Percentiles rank a stretch among this genome's conserved stretches.
Evolutionary conservation across 345 rosid genomes (phyloP).

Genomic region (Pelargonium nanum): DNA sequence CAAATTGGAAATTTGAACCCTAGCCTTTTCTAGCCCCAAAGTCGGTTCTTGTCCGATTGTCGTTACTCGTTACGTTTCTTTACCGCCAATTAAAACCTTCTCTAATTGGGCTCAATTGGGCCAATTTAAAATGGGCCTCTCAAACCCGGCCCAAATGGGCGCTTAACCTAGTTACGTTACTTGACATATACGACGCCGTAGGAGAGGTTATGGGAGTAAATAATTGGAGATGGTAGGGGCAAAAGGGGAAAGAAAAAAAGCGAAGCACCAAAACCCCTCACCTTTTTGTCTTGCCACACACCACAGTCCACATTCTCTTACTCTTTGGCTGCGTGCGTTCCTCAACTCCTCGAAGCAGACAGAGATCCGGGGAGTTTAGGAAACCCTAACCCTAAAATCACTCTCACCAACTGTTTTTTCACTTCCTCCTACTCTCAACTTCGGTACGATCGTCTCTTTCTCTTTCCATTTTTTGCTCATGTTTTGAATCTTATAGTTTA

Average conservation of each 20-base stretch:
- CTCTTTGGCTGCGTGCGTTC: background rate
- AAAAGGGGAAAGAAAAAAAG: background rate
- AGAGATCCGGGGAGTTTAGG: background rate
- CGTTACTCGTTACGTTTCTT: too few species aligned
- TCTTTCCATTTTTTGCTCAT: background rate
- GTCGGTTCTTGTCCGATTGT: too few species aligned
- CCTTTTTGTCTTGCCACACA: background rate
- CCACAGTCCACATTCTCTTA: background rate
- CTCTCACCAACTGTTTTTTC: background rate
- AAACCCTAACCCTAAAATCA: conserved; percentile 2
- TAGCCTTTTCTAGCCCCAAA: too few species aligned
- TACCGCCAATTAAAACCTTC: too few species aligned
- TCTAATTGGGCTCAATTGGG: too few species aligned
- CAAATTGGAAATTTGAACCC: too few species aligned
- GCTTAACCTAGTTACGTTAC: background rate
- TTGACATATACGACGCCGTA: background rate
- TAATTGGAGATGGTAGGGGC: background rate
- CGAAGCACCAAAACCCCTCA: background rate
- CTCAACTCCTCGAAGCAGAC: background rate
- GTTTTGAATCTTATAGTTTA: background rate
- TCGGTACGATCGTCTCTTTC: background rate
- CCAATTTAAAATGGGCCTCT: too few species aligned
- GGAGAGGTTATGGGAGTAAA: background rate
- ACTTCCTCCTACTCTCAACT: background rate
- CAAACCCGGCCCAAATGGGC: background rate